phyloP scores from a whole-genome alignment of 2,329 filamentous ascomycete genomes.

The Botrytis pseudocinerea region DNA sequence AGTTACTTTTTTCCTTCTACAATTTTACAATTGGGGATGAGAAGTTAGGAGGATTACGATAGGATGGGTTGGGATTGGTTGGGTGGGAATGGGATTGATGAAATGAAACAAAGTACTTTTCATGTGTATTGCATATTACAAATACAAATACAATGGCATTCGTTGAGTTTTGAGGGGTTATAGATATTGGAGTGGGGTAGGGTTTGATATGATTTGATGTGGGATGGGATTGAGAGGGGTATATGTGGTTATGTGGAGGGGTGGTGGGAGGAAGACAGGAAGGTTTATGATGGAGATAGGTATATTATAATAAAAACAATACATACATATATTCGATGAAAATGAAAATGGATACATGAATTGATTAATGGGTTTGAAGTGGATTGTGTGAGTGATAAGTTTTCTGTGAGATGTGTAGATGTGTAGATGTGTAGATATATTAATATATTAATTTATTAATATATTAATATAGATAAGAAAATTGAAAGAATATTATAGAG shows the following conservation, averaged over 20 bases:
- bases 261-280: too few relatives aligned
- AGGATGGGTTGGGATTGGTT: neutral
- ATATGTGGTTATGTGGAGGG: neutral
- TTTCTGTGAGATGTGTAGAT: too few relatives aligned
- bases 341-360: too few relatives aligned
- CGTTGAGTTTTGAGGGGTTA: neutral
- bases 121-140: constrained; percentile 1
- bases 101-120: neutral
- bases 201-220: neutral
- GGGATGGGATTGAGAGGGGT: neutral
- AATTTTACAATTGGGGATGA: neutral
- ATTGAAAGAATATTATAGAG: too few relatives aligned
- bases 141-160: neutral
- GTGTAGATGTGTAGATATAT: too few relatives aligned
- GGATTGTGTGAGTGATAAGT: too few relatives aligned
- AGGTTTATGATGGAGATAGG: neutral
- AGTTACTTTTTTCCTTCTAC: neutral
- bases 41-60: neutral
- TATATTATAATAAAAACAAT: neutral
- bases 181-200: neutral
- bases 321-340: too few relatives aligned
- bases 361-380: too few relatives aligned
- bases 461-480: too few relatives aligned
- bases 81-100: neutral
- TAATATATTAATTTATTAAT: too few relatives aligned